Percentiles rank a stretch among this genome's conserved stretches.
These are phyloP conservation scores for Neobulgaria alba DNA, from an alignment of 2,329 filamentous ascomycete species.

Conservation along the genomic window DNA sequence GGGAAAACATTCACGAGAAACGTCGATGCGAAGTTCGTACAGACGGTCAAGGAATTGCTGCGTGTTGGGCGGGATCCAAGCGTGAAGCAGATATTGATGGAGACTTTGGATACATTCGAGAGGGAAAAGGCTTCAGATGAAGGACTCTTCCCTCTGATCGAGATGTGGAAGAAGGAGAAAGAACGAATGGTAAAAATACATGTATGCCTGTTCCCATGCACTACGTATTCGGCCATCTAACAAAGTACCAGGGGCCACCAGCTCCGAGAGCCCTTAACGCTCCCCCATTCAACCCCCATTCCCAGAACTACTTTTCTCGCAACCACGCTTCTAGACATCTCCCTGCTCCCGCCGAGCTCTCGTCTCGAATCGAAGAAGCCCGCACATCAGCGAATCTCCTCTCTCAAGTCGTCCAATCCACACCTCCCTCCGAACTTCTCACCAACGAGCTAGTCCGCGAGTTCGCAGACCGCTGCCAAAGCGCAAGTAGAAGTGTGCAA, in stretches of 20 bases:
- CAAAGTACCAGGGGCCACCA: slow-evolving; percentile 18
- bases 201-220: slow-evolving; percentile 12
- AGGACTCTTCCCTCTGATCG: slow-evolving; percentile 58
- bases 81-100: slow-evolving; percentile 78
- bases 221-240: background rate
- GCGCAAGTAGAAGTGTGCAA: slow-evolving; percentile 74
- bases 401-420: slow-evolving; percentile 84
- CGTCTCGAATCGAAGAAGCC: slow-evolving; percentile 79
- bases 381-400: slow-evolving; percentile 84
- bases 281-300: slow-evolving; percentile 34
- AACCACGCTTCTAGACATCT: slow-evolving; percentile 38
- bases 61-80: slow-evolving; percentile 61
- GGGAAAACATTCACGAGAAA: slow-evolving; percentile 86
- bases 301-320: slow-evolving; percentile 50
- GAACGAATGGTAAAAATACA: slow-evolving; percentile 46
- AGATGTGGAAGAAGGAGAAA: slow-evolving; percentile 90
- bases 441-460: slow-evolving; percentile 85
- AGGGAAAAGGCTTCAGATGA: slow-evolving; percentile 59
- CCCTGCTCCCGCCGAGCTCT: slow-evolving; percentile 69
- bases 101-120: slow-evolving; percentile 76
- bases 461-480: slow-evolving; percentile 78
- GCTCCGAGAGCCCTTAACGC: slow-evolving; percentile 36
- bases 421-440: slow-evolving; percentile 65
- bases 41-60: slow-evolving; percentile 66
- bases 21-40: slow-evolving; percentile 75